phyloP scores from a whole-genome alignment of 2,329 filamentous ascomycete species.

The Curvularia spicifera region DNA sequence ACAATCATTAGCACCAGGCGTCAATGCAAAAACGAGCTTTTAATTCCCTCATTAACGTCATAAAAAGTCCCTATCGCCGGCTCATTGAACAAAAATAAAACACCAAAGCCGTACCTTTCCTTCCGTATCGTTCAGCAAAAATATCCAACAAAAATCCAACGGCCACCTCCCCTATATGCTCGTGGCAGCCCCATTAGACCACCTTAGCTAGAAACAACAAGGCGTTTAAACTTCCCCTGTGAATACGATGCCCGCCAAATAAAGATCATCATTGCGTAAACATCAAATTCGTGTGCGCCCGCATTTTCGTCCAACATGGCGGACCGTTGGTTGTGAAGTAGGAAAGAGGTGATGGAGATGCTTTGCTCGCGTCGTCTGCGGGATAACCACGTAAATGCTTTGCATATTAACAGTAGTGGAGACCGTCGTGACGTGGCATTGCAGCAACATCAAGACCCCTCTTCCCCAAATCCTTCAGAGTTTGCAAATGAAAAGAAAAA shows the following conservation, averaged over 20 bases:
- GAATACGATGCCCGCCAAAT: conserved; percentile 27
- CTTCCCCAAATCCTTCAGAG: conserved; percentile 17
- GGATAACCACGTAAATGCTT: conserved; percentile 26
- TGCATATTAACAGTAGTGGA: conserved; percentile 18
- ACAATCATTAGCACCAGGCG: conserved; percentile 3
- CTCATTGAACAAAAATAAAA: conserved; percentile 32
- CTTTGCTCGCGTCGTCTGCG: conserved; percentile 24
- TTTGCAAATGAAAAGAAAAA: conserved; percentile 34
- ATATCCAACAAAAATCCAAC: conserved; percentile 18
- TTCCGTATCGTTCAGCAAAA: conserved; percentile 12
- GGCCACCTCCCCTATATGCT: conserved; percentile 18
- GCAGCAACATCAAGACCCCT: conserved; percentile 18
- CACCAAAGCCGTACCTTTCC: conserved; percentile 30
- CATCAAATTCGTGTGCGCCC: conserved; percentile 37
- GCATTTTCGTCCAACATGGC: conserved; percentile 37
- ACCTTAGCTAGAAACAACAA: conserved; percentile 35
- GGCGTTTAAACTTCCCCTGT: conserved; percentile 25
- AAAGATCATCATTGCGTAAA: conserved; percentile 38
- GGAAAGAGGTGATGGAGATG: conserved; percentile 11
- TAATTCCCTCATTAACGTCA: conserved; percentile 50
- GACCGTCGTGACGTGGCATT: conserved; percentile 26
- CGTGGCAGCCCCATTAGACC: conserved; percentile 23
- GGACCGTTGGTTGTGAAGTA: conserved; percentile 19
- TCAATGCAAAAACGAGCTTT: conserved; percentile 39
- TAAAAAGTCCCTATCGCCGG: conserved; percentile 31